Base-by-base conservation (phyloP, 768 basidiomycete genomes). In the Piloderma croceum region DNA sequence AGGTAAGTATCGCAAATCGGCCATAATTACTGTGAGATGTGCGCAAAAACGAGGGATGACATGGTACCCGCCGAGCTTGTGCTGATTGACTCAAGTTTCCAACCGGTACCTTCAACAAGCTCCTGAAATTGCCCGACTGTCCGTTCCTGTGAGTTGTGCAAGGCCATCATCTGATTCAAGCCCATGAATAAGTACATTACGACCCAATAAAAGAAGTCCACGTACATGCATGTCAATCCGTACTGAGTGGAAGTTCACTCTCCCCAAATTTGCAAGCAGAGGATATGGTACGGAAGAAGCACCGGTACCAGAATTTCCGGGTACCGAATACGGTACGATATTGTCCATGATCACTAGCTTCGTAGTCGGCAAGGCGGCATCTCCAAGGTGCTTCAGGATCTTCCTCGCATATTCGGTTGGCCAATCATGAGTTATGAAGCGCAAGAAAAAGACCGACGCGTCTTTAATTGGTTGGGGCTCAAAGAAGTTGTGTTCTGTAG, bases 401-500 rank as follows among this genome's bases (percentile, higher is more conserved):
- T 35, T 32, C 6, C 27, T 5, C 25, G 38, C 47, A 18, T 49
- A 20, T 0, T 41, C 44, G 41, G 60, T 55, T 5, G 54, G 36
- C 62, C 62, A 63, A 45, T 66, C 57, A 44, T 66, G 64, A 20
- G 56, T 27, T 24, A 61, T 58, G 31, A 41, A 34, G 9, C 61
- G 48, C 19, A 63, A 13, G 29, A 63, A 45, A 45, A 59, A 65
- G 7, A 63, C 49, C 3, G 50, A 41, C 7, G 60, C 53, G 24
- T 50, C 31, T 31, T 43, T 49, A 11, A 50, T 34, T 2, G 60
- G 53, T 35, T 62, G 60, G 0, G 51, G 47, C 1, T 39, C 36
- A 41, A 63, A 60, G 47, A 60, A 61, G 40, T 58, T 42, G 31
- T 51, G 52, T 2, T 31, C 48, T 58, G 42, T 7, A 40, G 21